A percentile compares a stretch with the other conserved stretches of the same genome.
Conservation (phyloP, 352 stramenopile genomes). For the Pythium grandisporangium region DNA sequence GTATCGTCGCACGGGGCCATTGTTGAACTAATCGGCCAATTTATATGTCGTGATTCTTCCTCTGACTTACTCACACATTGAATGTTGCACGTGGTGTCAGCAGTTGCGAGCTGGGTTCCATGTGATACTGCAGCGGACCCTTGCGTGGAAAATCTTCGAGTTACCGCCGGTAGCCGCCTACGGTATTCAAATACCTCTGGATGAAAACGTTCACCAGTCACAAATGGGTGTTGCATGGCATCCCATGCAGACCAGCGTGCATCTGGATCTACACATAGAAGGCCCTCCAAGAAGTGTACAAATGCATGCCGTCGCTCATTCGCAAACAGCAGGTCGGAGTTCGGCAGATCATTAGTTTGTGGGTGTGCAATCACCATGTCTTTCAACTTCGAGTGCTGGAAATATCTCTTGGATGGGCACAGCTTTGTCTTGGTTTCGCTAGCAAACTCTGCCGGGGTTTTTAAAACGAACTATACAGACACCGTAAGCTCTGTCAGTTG, state of each 20-base stretch:
- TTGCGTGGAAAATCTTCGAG: too few relatives aligned
- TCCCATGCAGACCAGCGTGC: slow-evolving; percentile 24
- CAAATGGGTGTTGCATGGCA: slow-evolving; percentile 34
- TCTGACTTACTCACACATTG: too few relatives aligned
- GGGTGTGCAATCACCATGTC: slow-evolving; percentile 37
- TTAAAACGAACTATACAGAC: slow-evolving; percentile 17
- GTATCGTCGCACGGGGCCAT: too few relatives aligned
- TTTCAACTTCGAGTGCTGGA: slow-evolving; percentile 33
- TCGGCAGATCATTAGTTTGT: slow-evolving; percentile 12
- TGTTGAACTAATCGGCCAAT: too few relatives aligned
- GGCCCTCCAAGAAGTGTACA: slow-evolving; percentile 21
- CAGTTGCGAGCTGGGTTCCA: too few relatives aligned
- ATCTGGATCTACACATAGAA: slow-evolving; percentile 23
- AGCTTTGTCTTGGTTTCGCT: slow-evolving; percentile 19
- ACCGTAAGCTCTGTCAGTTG: too few relatives aligned
- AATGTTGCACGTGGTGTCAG: too few relatives aligned
- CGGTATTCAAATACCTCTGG: slow-evolving; percentile 2
- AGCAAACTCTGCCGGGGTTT: slow-evolving; percentile 25
- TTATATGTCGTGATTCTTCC: too few relatives aligned
- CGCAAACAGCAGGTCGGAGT: slow-evolving; percentile 5
- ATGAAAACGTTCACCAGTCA: slow-evolving; percentile 22
- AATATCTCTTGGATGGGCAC: slow-evolving; percentile 35
- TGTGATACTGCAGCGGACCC: too few relatives aligned
- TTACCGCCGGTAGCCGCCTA: too few relatives aligned
- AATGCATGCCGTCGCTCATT: slow-evolving; percentile 19